Evolutionary conservation across 1,284 basidiomycete species (phyloP), one percentile per base, ranked within the genome.

Genomic region (Sanghuangporus sanghuang): DNA sequence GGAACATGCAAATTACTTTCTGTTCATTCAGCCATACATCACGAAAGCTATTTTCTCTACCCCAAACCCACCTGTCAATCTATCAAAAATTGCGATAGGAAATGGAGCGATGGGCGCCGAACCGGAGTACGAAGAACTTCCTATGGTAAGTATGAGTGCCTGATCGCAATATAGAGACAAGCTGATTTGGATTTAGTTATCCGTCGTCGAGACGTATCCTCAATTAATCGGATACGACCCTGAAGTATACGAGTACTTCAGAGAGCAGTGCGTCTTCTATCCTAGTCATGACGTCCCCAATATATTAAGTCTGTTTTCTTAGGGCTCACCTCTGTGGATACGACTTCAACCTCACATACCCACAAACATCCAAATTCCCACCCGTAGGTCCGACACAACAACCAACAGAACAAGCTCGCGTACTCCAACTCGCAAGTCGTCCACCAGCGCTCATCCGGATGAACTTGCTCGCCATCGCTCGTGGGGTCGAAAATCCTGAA

Each of bases 201-300:
- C 72, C 57, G 77, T 86, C 36, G 73, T 90, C 12, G 82, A 88
- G 73, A 90, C 89, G 2, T 88, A 84, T 68, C 89, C 89, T 1
- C 88, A 90, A 72, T 74, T 91, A 36, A 88, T 90, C 54, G 84
- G 81, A 27, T 91, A 89, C 68, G 84, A 90, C 67, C 74, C 77
- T 32, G 80, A 82, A 8, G 85, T 88, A 2, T 85, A 82, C 69
- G 77, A 85, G 61, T 87, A 87, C 70, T 90, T 90, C 73, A 79
- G 80, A 68, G 76, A 83, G 68, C 86, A 89, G 87, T 88, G 67
- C 64, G 84, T 78, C 27, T 12, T 38, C 58, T 12, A 5, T 27
- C 53, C 12, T 61, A 23, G 38, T 54, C 16, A 36, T 36, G 21
- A 9, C 9, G 55, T 9, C 6, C 18, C 18, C 18, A 49, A 42